Evolutionary conservation across 192 early-diverging fungal genomes (phyloP).

Genomic region (Rhizoclosmatium globosum): DNA sequence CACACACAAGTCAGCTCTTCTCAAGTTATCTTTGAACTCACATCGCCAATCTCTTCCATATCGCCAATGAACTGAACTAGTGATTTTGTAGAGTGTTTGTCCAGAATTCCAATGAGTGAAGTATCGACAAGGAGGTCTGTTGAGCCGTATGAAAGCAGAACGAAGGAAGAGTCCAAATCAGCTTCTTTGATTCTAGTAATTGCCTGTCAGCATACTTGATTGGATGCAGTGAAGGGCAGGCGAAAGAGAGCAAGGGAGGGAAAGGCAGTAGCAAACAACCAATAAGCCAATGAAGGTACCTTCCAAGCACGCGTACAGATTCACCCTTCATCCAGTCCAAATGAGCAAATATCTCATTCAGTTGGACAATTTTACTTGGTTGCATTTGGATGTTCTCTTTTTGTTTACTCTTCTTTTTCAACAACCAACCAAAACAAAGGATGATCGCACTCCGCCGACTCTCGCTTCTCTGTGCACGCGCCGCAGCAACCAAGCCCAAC

Average conservation of each 20-base stretch:
- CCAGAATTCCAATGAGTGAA: constrained; percentile 43
- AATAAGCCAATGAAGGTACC: neutral
- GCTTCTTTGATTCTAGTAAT: constrained; percentile 22
- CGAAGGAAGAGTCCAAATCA: constrained; percentile 26
- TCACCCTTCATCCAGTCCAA: constrained; percentile 6
- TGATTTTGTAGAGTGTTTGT: constrained; percentile 34
- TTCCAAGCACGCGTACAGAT: constrained; percentile 40
- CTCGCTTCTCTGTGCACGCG: no score
- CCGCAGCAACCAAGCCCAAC: no score
- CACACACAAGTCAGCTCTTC: neutral
- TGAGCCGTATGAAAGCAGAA: constrained; percentile 23
- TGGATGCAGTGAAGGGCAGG: neutral
- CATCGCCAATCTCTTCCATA: neutral
- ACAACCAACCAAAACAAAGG: no score
- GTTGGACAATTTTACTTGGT: neutral
- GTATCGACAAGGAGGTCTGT: constrained; percentile 40
- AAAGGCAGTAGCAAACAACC: no score
- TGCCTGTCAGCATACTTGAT: neutral
- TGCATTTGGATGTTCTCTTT: neutral
- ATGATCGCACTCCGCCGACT: no score
- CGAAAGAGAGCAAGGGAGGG: neutral
- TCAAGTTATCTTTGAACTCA: neutral
- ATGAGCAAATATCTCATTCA: neutral
- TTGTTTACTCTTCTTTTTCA: no score
- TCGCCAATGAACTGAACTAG: constrained; percentile 39